phyloP scores from a whole-genome alignment of 805 yeast genomes.

The Hanseniaspora meyeri region DNA sequence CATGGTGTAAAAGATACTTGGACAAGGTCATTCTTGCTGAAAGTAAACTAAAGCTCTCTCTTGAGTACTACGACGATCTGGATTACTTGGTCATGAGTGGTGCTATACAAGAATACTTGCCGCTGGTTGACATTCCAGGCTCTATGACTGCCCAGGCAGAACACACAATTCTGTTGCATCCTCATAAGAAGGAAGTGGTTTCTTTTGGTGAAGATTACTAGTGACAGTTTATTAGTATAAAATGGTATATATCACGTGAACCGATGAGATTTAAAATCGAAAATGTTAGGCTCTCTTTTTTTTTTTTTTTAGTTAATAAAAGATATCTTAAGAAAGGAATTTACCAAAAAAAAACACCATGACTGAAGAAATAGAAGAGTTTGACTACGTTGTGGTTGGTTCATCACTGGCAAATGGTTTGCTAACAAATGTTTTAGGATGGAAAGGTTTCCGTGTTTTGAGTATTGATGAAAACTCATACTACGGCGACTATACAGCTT shows the following conservation, averaged over 20 bases:
- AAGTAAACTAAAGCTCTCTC: conserved; percentile 38
- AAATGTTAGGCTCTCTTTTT: background rate
- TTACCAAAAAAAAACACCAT: background rate
- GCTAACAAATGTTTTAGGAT: conserved; percentile 83
- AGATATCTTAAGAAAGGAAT: background rate
- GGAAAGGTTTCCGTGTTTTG: conserved; percentile 95
- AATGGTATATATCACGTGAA: background rate
- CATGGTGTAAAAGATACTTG: conserved; percentile 90
- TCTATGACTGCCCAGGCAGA: conserved; percentile 93
- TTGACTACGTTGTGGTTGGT: conserved; percentile 84
- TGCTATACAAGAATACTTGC: conserved; percentile 87
- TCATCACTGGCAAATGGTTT: conserved; percentile 85
- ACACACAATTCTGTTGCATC: conserved; percentile 83
- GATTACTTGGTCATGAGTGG: conserved; percentile 77
- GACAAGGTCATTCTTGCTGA: conserved; percentile 66
- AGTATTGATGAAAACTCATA: conserved; percentile 77
- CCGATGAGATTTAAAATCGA: too few species aligned
- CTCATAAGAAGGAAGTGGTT: conserved; percentile 85
- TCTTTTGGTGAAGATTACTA: conserved; percentile 90
- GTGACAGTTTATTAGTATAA: background rate
- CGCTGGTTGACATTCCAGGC: conserved; percentile 71
- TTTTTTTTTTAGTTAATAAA: background rate
- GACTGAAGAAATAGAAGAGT: conserved; percentile 42
- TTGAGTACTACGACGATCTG: conserved; percentile 60
- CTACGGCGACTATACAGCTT: conserved; percentile 82